Evolutionary conservation across 108 stramenopile genomes (phyloP), one percentile per base, ranked within the genome.

Genomic region (Schizochytrium sp.): DNA sequence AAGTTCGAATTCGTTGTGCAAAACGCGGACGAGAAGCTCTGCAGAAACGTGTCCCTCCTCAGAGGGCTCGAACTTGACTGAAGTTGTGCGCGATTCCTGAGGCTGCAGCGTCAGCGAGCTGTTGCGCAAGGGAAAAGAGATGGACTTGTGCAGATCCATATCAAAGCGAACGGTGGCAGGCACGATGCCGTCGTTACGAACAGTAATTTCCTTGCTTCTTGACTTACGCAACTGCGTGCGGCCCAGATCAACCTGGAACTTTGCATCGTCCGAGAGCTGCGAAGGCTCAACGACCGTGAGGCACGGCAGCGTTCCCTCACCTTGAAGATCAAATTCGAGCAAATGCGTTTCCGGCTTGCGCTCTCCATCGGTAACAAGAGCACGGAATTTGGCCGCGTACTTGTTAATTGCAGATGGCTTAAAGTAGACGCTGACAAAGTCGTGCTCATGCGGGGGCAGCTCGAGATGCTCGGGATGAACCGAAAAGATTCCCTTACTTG

Each of bases 401-500:
- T 83, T 71, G 3, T 90, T 90, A 88, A 94, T 93, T 51, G 93
- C 94, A 55, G 45, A 72, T 21, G 94, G 93, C 34, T 91, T 90
- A 51, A 94, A 94, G 92, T 94, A 91, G 16, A 92, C 92, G 5
- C 88, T 92, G 29, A 93, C 94, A 87, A 91, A 94, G 59, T 92
- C 92, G 72, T 93, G 88, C 91, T 94, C 94, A 88, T 94, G 94
- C 34, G 94, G 89, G 28, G 94, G 93, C 28, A 94, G 92, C 34
- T 94, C 94, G 88, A 91, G 89, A 53, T 53, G 12, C 25, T 87
- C 89, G 5, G 94, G 94, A 34, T 93, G 93, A 28, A 93, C 93
- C 28, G 90, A 58, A 89, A 94, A 94, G 21, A 58, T 72, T 12
- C n/a, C 87, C 28, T 60, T 58, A 57, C 53, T 87, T 34, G 58